Base-by-base conservation (phyloP, 2,329 filamentous ascomycete species). In the Byssothecium circinans region DNA sequence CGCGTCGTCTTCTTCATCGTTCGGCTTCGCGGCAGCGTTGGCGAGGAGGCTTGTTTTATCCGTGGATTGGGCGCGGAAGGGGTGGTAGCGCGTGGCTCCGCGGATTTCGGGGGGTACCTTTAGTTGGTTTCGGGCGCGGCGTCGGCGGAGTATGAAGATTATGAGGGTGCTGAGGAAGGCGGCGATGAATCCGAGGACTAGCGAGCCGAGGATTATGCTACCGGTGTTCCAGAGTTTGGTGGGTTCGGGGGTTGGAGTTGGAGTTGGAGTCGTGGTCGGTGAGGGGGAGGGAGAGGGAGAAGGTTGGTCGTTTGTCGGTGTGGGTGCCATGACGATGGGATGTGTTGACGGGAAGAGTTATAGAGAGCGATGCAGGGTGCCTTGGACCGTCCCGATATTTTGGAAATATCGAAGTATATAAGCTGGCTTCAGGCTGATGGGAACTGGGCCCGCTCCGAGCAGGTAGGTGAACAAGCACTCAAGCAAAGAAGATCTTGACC, bases 41-140 rank as follows among this genome's bases (percentile, higher is more conserved):
- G 49, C 54, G 33, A 69, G 54, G 4, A 69, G 60, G 10, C 56
- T 55, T 34, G 51, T 50, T 35, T 61, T 61, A 19, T 61, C 60
- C 20, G 62, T 54, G 8, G 43, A 44, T 8, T 36, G 22, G 32
- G 48, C 52, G 30, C 57, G 54, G 47, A 54, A 60, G 18, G 57
- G 57, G 23, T 45, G 57, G 42, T 60, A 60, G 10, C 54, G 49
- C n/a, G 33, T 25, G 7, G 42, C 42, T n/a, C n/a, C n/a, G 11
- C 57, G 52, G n/a, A 52, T 37, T 40, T 58, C 34, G 17, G 54
- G 45, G 43, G 51, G 41, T 20, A 60, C 54, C 42, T 68, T 65
- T n/a, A n/a, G n/a, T n/a, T n/a, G n/a, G 36, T 62, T 64, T 25
- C 58, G 57, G 45, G 67, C 52, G 11, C 49, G 30, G 11, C 59